Evolutionary conservation across 805 yeast genomes (phyloP).

Genomic region (Wickerhamiella domercqiae): DNA sequence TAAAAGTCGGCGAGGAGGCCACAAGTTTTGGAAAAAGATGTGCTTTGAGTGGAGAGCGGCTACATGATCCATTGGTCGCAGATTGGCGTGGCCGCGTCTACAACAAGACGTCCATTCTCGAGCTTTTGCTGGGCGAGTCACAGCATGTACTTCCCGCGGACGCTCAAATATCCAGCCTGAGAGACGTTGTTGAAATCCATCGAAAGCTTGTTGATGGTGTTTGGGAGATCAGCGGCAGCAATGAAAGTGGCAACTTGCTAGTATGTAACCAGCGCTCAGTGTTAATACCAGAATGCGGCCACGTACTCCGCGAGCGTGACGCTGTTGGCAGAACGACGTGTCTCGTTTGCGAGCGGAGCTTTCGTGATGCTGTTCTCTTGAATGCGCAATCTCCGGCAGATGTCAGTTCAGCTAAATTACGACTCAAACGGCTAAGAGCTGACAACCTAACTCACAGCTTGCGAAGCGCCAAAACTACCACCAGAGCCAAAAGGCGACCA

Average conservation of each 20-base stretch:
- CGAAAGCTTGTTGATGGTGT: conserved; percentile 18
- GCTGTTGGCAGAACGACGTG: conserved; percentile 10
- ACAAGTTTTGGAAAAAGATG: conserved; percentile 33
- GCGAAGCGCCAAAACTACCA: conserved; percentile 10
- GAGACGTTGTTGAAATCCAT: conserved; percentile 33
- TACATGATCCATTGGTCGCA: conserved; percentile 37
- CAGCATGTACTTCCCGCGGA: conserved; percentile 18
- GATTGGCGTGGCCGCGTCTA: conserved; percentile 55
- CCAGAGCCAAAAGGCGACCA: neutral
- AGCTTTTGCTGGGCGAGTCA: conserved; percentile 32
- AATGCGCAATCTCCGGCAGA: conserved; percentile 24
- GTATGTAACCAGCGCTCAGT: conserved; percentile 22
- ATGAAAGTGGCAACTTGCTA: too few relatives aligned
- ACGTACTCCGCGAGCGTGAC: conserved; percentile 15
- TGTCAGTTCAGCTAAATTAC: conserved; percentile 6
- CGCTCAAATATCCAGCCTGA: conserved; percentile 26
- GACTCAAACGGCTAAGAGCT: conserved; percentile 20
- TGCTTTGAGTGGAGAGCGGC: conserved; percentile 27
- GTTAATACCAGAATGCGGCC: conserved; percentile 30
- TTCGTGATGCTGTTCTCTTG: conserved; percentile 24
- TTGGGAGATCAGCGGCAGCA: too few relatives aligned
- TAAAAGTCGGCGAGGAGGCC: neutral
- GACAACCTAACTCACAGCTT: conserved; percentile 26
- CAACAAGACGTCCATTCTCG: conserved; percentile 48
- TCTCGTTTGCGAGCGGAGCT: conserved; percentile 25